These are phyloP conservation scores for Amanita rubescens DNA, from an alignment of 768 basidiomycete species.

Conservation along the genomic window DNA sequence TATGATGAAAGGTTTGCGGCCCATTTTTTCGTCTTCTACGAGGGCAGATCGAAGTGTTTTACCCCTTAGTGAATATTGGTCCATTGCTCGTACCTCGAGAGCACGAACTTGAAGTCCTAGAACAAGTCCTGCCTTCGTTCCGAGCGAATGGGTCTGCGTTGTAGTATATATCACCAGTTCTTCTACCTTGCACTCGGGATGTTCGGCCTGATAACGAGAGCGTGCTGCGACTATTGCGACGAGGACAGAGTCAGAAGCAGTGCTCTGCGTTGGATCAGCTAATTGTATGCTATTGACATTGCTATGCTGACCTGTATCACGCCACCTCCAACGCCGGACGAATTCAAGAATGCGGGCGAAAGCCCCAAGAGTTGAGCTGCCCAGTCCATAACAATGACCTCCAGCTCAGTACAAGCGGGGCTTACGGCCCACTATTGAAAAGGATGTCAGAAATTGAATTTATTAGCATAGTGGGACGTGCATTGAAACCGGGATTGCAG, in stretches of 20 bases:
- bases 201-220: constrained; percentile 40
- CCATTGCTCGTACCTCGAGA: constrained; percentile 56
- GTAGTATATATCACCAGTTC: constrained; percentile 84
- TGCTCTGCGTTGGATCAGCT: constrained; percentile 42
- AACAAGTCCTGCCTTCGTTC: constrained; percentile 67
- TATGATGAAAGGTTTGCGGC: constrained; percentile 73
- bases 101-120: constrained; percentile 69
- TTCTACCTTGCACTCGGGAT: constrained; percentile 45
- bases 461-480: constrained; percentile 23
- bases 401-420: constrained; percentile 89
- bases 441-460: neutral
- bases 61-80: constrained; percentile 66
- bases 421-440: constrained; percentile 69
- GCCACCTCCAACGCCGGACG: constrained; percentile 69
- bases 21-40: constrained; percentile 53
- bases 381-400: constrained; percentile 89
- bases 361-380: constrained; percentile 77
- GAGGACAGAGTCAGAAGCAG: constrained; percentile 79
- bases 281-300: neutral
- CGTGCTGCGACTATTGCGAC: constrained; percentile 79
- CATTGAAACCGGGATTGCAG: constrained; percentile 86
- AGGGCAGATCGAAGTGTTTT: constrained; percentile 49
- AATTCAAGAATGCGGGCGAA: constrained; percentile 52
- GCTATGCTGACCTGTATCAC: constrained; percentile 55
- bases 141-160: constrained; percentile 86